Evolutionary conservation across 768 basidiomycete species (phyloP).

Genomic region (Lactifluus rugatus): DNA sequence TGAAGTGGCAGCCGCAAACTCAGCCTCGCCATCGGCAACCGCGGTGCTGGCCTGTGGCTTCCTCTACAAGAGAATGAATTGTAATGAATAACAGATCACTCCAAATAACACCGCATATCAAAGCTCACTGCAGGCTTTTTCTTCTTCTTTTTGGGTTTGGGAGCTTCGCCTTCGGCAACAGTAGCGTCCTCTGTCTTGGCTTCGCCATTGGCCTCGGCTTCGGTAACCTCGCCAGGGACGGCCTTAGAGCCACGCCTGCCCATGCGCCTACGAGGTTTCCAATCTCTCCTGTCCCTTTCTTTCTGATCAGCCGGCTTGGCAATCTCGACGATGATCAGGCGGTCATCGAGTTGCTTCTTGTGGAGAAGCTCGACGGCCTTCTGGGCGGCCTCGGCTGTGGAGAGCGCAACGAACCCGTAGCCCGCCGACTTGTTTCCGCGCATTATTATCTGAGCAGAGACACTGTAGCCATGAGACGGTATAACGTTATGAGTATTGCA

Average conservation of each 20-base stretch:
- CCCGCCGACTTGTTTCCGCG: constrained; percentile 81
- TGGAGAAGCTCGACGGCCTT: constrained; percentile 78
- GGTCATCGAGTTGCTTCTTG: constrained; percentile 83
- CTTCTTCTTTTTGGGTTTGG: constrained; percentile 71
- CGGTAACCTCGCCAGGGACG: constrained; percentile 81
- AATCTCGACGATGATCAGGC: constrained; percentile 82
- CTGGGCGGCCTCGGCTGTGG: constrained; percentile 72
- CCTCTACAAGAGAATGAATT: constrained; percentile 40
- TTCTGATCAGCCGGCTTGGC: constrained; percentile 88
- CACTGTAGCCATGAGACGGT: constrained; percentile 34
- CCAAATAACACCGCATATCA: constrained; percentile 15
- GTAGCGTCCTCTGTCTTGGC: constrained; percentile 44
- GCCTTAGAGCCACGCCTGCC: constrained; percentile 82
- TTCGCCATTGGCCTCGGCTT: constrained; percentile 82
- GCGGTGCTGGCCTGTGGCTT: constrained; percentile 33
- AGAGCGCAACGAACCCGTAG: constrained; percentile 86
- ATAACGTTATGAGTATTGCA: constrained; percentile 13
- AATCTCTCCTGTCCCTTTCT: constrained; percentile 73
- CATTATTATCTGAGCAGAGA: constrained; percentile 78
- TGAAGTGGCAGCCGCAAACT: constrained; percentile 29
- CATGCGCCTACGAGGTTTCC: constrained; percentile 56
- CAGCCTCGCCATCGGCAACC: constrained; percentile 30
- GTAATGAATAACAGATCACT: constrained; percentile 19
- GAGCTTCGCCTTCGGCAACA: constrained; percentile 44
- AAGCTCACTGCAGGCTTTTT: constrained; percentile 50